Conservation (phyloP, 495 filamentous ascomycete genomes). For the Venustampulla echinocandica region DNA sequence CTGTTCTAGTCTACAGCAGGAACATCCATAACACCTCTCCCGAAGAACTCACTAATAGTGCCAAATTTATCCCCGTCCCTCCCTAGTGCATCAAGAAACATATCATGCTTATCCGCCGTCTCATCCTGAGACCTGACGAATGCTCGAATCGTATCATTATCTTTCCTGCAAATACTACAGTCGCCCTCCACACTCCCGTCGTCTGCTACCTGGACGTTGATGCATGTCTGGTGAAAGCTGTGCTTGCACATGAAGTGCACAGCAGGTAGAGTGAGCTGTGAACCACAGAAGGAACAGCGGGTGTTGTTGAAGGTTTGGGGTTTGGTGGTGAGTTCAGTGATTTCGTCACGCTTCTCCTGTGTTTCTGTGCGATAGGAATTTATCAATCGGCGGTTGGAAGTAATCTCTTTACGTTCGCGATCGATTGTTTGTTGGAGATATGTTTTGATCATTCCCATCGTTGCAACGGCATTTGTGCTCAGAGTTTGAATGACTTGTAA, state of each 20-base stretch:
- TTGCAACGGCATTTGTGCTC: conserved; percentile 75
- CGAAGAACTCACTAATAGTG: conserved; percentile 89
- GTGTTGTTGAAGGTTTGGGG: conserved; percentile 85
- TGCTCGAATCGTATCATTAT: conserved; percentile 78
- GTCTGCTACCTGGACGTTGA: conserved; percentile 29
- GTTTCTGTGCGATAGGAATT: conserved; percentile 82
- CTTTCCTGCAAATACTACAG: conserved; percentile 73
- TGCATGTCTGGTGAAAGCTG: conserved; percentile 84
- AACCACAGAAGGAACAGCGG: conserved; percentile 71
- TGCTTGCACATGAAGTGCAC: conserved; percentile 97
- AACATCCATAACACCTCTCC: conserved; percentile 74
- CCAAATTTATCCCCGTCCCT: conserved; percentile 78
- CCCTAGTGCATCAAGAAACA: conserved; percentile 74
- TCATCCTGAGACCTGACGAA: conserved; percentile 83
- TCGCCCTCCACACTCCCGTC: conserved; percentile 56
- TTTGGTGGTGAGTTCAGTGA: conserved; percentile 64
- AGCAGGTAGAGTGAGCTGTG: conserved; percentile 68
- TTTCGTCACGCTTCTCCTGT: conserved; percentile 64
- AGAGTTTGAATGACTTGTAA: conserved; percentile 94
- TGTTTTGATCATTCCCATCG: conserved; percentile 92
- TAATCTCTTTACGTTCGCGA: conserved; percentile 77
- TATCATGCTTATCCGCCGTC: conserved; percentile 77
- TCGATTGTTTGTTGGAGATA: conserved; percentile 87
- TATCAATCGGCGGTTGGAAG: conserved; percentile 71
- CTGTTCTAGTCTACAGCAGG: no score